Percentiles rank a stretch among this genome's conserved stretches.
Evolutionary conservation across 495 filamentous ascomycete genomes (phyloP).

Genomic region (Penicillium manginii): DNA sequence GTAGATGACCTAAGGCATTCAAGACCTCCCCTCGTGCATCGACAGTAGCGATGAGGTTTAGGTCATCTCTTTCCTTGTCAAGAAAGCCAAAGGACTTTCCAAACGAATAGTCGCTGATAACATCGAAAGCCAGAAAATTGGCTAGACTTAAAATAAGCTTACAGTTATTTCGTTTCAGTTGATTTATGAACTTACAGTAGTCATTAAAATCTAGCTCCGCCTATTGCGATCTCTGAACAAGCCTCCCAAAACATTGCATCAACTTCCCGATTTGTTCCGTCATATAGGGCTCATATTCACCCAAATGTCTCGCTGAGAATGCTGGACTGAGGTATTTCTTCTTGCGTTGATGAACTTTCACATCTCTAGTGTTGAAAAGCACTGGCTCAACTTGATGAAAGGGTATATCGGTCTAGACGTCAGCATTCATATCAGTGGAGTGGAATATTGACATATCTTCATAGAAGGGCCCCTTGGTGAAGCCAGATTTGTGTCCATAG

Average conservation of each 20-base stretch:
- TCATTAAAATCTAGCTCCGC: constrained; percentile 8
- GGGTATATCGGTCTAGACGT: background rate
- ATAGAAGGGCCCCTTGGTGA: constrained; percentile 6
- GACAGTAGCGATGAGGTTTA: constrained; percentile 4
- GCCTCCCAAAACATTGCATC: background rate
- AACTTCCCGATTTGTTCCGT: background rate
- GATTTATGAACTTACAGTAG: background rate
- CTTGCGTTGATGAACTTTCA: constrained; percentile 6
- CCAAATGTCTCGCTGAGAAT: constrained; percentile 9
- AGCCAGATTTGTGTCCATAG: constrained; percentile 11
- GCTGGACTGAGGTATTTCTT: constrained; percentile 9
- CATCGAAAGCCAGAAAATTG: constrained; percentile 11
- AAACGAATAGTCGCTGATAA: constrained; percentile 9
- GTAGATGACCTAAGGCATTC: background rate
- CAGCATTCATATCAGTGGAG: background rate
- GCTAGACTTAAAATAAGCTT: background rate
- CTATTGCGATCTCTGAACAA: background rate
- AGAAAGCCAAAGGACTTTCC: constrained; percentile 10
- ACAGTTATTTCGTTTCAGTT: background rate
- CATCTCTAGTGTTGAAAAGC: constrained; percentile 10
- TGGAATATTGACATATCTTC: background rate
- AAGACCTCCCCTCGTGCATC: constrained; percentile 2
- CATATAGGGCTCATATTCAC: constrained; percentile 13
- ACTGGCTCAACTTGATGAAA: constrained; percentile 14
- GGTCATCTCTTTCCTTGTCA: constrained; percentile 1